phyloP scores from a whole-genome alignment of 352 stramenopile genomes.

The Pseudoperonospora humuli region DNA sequence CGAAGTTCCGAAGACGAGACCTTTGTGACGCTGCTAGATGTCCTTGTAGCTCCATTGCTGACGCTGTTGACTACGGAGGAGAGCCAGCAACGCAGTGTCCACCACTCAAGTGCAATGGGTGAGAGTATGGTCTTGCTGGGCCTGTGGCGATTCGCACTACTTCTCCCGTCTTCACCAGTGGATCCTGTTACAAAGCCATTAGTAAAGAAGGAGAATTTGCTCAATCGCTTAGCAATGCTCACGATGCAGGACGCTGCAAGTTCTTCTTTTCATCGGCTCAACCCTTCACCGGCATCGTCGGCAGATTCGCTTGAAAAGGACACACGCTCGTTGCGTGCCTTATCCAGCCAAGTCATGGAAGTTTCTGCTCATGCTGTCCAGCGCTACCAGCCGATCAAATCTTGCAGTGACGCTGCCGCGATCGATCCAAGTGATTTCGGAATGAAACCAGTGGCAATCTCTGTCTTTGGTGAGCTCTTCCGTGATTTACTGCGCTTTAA shows the following conservation, averaged over 20 bases:
- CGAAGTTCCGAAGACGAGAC: slow-evolving; percentile 28
- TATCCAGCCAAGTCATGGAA: slow-evolving; percentile 21
- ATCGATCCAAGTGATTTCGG: slow-evolving; percentile 11
- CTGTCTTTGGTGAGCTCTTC: slow-evolving; percentile 69
- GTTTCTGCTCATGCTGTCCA: slow-evolving; percentile 40
- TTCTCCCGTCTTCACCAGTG: slow-evolving; percentile 91
- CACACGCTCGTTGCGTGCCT: slow-evolving; percentile 7
- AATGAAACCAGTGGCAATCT: slow-evolving; percentile 28
- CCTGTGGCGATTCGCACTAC: slow-evolving; percentile 88
- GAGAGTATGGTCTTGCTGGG: slow-evolving; percentile 88
- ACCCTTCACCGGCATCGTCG: slow-evolving; percentile 31
- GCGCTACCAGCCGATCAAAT: slow-evolving; percentile 31
- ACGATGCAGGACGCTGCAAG: slow-evolving; percentile 56
- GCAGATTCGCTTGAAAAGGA: slow-evolving; percentile 9
- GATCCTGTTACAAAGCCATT: slow-evolving; percentile 92
- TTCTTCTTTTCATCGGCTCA: slow-evolving; percentile 47
- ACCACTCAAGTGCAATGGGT: slow-evolving; percentile 26
- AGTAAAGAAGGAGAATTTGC: slow-evolving; percentile 90
- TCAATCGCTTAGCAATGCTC: slow-evolving; percentile 75
- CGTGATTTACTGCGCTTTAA: slow-evolving; percentile 66
- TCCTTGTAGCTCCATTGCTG: slow-evolving; percentile 35
- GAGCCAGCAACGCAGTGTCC: not conserved
- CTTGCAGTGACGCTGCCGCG: slow-evolving; percentile 1
- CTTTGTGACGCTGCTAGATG: slow-evolving; percentile 27
- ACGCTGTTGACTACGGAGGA: slow-evolving; percentile 14